Conservation (phyloP, 768 basidiomycete genomes). For the Russula sp. region DNA sequence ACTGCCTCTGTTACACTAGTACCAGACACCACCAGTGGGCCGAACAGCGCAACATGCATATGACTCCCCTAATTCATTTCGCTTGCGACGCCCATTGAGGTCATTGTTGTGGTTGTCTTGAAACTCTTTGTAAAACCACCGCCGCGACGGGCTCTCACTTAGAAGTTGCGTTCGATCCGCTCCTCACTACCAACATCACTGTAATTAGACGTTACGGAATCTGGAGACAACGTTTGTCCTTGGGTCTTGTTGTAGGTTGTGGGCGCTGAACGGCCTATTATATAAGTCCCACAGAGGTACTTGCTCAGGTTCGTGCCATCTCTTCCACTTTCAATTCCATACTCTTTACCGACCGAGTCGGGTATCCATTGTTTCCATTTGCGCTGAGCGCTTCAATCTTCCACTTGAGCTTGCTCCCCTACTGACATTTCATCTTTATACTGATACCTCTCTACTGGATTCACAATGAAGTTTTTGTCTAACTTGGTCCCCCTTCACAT, state of each 20-base stretch:
- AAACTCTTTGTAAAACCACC: no score
- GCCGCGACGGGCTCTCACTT: no score
- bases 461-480: constrained; percentile 14
- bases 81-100: no score
- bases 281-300: constrained; percentile 37
- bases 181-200: no score
- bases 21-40: no score
- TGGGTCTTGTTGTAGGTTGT: constrained; percentile 34
- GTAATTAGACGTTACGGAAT: constrained; percentile 33
- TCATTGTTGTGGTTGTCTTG: no score
- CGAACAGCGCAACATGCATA: no score
- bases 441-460: background rate
- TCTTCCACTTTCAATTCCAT: constrained; percentile 3
- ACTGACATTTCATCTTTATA: background rate
- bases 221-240: no score
- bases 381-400: constrained; percentile 10
- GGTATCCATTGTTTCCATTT: constrained; percentile 4
- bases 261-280: constrained; percentile 61
- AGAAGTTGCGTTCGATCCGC: no score
- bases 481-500: constrained; percentile 5
- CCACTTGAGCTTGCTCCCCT: background rate
- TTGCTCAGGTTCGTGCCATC: background rate
- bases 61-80: no score
- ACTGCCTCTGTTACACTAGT: no score
- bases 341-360: constrained; percentile 20